Conservation (phyloP, 257 asterid genomes). For the Verbascum thapsus region DNA sequence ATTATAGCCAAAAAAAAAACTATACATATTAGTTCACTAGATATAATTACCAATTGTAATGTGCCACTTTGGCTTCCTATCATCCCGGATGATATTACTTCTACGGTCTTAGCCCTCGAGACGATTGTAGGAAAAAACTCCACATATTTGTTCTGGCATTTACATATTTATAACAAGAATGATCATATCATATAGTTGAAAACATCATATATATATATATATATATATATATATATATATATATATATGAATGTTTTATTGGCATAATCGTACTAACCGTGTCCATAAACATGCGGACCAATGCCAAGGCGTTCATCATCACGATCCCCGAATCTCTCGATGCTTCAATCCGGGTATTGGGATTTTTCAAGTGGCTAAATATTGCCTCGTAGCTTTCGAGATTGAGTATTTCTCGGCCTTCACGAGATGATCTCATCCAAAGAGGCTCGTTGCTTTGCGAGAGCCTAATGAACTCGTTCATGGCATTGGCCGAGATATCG, state of each 20-base stretch:
- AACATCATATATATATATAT: too few species aligned
- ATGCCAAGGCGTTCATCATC: slow-evolving; percentile 65
- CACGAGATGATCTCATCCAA: slow-evolving; percentile 66
- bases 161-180: too few species aligned
- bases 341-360: slow-evolving; percentile 61
- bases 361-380: slow-evolving; percentile 67
- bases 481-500: slow-evolving; percentile 68
- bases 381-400: slow-evolving; percentile 59
- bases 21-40: too few species aligned
- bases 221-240: too few species aligned
- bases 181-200: too few species aligned
- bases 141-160: slow-evolving; percentile 53
- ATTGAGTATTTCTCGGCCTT: slow-evolving; percentile 67
- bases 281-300: slow-evolving; percentile 81
- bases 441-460: slow-evolving; percentile 72
- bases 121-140: slow-evolving; percentile 88
- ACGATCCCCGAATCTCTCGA: slow-evolving; percentile 82
- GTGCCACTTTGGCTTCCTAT: slow-evolving; percentile 69
- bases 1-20: too few species aligned
- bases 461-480: slow-evolving; percentile 79
- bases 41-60: slow-evolving; percentile 66
- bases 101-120: slow-evolving; percentile 73
- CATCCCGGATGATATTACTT: slow-evolving; percentile 75
- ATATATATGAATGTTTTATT: too few species aligned
- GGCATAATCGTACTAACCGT: too few species aligned